phyloP scores from a whole-genome alignment of 2,329 filamentous ascomycete species.

The Escovopsis weberi region DNA sequence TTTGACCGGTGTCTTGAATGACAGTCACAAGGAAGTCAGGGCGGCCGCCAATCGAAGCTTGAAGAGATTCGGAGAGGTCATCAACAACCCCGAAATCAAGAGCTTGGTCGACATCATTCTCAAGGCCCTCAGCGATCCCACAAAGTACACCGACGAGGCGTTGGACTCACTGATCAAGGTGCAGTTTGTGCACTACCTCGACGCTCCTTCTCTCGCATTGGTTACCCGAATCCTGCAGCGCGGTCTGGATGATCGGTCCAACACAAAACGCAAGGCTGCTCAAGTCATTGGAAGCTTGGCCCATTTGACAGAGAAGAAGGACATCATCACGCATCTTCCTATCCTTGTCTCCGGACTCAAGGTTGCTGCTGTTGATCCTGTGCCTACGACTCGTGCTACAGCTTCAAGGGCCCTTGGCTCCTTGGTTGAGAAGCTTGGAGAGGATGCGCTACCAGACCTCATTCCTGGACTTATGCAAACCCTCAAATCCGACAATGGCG shows the following conservation, averaged over 20 bases:
- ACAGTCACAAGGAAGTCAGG: constrained; percentile 95
- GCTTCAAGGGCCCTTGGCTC: constrained; percentile 92
- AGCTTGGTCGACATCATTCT: constrained; percentile 78
- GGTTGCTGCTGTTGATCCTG: constrained; percentile 80
- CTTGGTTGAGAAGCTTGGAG: constrained; percentile 93
- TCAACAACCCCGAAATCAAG: constrained; percentile 95
- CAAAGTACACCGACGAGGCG: constrained; percentile 90
- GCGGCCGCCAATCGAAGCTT: constrained; percentile 85
- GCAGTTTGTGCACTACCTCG: constrained; percentile 97
- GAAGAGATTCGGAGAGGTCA: constrained; percentile 96
- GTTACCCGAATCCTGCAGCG: constrained; percentile 93
- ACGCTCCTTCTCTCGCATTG: constrained; percentile 85
- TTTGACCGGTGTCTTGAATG: constrained; percentile 82
- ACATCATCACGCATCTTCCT: constrained; percentile 78
- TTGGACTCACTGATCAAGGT: constrained; percentile 92
- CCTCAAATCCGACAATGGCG: constrained; percentile 91
- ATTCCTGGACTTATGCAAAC: constrained; percentile 97
- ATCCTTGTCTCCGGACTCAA: constrained; percentile 86
- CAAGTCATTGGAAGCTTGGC: constrained; percentile 97
- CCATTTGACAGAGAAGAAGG: constrained; percentile 91
- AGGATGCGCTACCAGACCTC: constrained; percentile 90
- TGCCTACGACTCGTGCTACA: constrained; percentile 89
- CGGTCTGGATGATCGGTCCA: constrained; percentile 77
- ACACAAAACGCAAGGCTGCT: constrained; percentile 88
- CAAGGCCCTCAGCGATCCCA: constrained; percentile 93